Evolutionary conservation across 106 monocot species (phyloP).

Genomic region (Xerophyta viscosa): DNA sequence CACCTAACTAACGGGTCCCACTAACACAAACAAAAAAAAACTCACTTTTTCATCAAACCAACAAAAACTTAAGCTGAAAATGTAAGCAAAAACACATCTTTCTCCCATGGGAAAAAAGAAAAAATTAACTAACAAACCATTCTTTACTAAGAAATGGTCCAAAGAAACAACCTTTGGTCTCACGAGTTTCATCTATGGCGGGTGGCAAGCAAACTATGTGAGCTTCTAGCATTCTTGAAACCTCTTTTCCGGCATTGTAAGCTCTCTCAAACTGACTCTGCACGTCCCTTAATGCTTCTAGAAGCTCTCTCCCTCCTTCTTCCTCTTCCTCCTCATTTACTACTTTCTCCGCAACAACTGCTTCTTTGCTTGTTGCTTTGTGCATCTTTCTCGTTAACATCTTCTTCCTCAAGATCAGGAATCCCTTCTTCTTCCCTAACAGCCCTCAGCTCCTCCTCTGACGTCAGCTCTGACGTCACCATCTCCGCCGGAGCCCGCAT

Average conservation of each 20-base stretch:
- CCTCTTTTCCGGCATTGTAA: conserved; percentile 83
- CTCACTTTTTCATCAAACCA: too few relatives aligned
- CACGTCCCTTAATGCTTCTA: conserved; percentile 77
- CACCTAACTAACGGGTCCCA: too few relatives aligned
- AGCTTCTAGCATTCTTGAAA: conserved; percentile 81
- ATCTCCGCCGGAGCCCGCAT: conserved; percentile 30
- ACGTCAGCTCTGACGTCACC: conserved; percentile 25
- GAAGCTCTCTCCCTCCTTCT: conserved; percentile 61
- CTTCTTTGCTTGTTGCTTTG: background rate
- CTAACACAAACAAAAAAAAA: too few relatives aligned
- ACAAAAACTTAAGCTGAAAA: too few relatives aligned
- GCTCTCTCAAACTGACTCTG: conserved; percentile 82
- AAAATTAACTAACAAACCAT: background rate
- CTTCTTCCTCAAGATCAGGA: conserved; percentile 78
- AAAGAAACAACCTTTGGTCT: conserved; percentile 61
- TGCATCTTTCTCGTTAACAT: conserved; percentile 2
- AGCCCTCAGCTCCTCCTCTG: conserved; percentile 64
- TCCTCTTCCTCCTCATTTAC: conserved; percentile 8
- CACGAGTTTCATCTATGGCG: conserved; percentile 39
- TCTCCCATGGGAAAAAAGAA: too few relatives aligned
- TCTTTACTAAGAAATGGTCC: background rate
- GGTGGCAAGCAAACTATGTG: conserved; percentile 20
- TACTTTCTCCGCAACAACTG: background rate
- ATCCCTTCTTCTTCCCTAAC: conserved; percentile 88
- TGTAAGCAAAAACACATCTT: too few relatives aligned